A percentile compares a stretch with the other conserved stretches of the same genome.
These are phyloP conservation scores for Syzygium jambos DNA, from an alignment of 345 rosid species.

Conservation along the genomic window DNA sequence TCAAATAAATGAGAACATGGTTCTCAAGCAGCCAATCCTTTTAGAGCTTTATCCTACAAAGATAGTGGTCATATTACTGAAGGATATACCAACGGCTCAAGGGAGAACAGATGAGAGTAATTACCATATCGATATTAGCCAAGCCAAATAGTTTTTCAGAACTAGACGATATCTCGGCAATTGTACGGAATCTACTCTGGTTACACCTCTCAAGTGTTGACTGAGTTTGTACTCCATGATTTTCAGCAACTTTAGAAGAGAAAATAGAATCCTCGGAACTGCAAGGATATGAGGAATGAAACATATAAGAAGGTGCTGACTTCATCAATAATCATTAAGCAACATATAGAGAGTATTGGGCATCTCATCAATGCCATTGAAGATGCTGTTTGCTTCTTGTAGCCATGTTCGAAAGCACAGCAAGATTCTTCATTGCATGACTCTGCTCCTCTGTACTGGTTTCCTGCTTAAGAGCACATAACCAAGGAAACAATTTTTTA, in stretches of 20 bases:
- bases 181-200: conserved; percentile 65
- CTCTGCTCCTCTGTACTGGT: conserved; percentile 32
- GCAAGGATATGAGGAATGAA: conserved; percentile 9
- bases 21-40: conserved; percentile 61
- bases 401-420: conserved; percentile 46
- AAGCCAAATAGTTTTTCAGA: conserved; percentile 40
- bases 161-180: conserved; percentile 65
- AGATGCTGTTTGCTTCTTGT: conserved; percentile 38
- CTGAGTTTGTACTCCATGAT: conserved; percentile 17
- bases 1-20: conserved; percentile 18
- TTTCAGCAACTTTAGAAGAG: conserved; percentile 32
- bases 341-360: neutral
- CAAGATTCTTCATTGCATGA: conserved; percentile 30
- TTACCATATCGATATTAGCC: conserved; percentile 76
- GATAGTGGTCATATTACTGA: conserved; percentile 3
- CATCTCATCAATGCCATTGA: conserved; percentile 24
- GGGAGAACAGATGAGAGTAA: conserved; percentile 3
- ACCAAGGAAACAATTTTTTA: conserved; percentile 1
- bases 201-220: conserved; percentile 45
- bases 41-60: conserved; percentile 72
- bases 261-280: conserved; percentile 32
- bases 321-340: neutral
- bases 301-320: neutral
- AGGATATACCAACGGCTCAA: neutral
- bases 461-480: conserved; percentile 33